Conservation (phyloP, 148 eudicot species). For the Rhododendron molle region DNA sequence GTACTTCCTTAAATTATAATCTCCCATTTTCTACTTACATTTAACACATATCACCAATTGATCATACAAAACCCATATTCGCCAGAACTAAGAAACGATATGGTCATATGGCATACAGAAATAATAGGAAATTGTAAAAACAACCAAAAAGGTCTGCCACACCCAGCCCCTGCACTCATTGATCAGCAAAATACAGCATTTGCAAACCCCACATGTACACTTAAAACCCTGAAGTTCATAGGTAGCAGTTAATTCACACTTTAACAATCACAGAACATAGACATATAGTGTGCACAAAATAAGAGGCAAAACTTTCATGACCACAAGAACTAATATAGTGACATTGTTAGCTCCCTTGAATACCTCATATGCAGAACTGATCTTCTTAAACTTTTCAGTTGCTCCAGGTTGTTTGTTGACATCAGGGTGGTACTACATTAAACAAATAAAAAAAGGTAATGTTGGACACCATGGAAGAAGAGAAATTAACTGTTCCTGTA, state of each 20-base stretch:
- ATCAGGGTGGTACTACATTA: constrained; percentile 85
- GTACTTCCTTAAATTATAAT: not conserved
- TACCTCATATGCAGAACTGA: constrained; percentile 98
- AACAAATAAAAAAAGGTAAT: constrained; percentile 20
- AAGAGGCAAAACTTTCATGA: not conserved
- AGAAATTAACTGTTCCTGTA: not conserved
- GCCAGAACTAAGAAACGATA: not conserved
- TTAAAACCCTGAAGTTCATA: not conserved
- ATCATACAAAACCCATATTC: not conserved
- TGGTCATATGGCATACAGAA: not conserved
- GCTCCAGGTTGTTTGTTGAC: constrained; percentile 97
- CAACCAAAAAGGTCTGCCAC: not conserved
- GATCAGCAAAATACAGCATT: not conserved
- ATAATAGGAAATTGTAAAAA: not conserved
- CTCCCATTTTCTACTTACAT: not conserved
- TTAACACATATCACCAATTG: not conserved
- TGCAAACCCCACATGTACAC: not conserved
- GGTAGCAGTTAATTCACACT: not conserved
- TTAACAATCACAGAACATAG: not conserved
- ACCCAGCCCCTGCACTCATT: not conserved
- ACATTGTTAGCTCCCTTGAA: constrained; percentile 7
- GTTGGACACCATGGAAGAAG: constrained; percentile 15
- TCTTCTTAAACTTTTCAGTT: constrained; percentile 98
- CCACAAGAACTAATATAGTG: not conserved
- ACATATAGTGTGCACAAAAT: no score